These are phyloP conservation scores for Petunia hybrid DNA, from an alignment of 305 asterid species.

Conservation along the genomic window DNA sequence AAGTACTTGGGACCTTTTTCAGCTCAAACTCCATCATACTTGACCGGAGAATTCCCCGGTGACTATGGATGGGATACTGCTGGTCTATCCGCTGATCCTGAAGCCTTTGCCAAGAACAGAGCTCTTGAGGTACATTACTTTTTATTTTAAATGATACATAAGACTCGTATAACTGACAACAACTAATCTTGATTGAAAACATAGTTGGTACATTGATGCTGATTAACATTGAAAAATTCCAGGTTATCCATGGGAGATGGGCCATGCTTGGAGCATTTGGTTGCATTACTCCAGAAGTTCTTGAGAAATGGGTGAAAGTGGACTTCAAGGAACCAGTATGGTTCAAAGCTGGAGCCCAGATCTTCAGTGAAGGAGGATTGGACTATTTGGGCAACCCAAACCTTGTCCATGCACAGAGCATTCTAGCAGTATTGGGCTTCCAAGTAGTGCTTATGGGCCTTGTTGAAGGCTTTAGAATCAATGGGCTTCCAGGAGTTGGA, in stretches of 20 bases:
- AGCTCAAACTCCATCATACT: conserved; percentile 86
- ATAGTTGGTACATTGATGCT: background rate
- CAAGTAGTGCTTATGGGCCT: conserved; percentile 83
- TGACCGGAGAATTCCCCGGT: conserved; percentile 85
- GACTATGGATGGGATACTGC: conserved; percentile 96
- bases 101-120: conserved; percentile 81
- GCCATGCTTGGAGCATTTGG: conserved; percentile 89
- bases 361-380: conserved; percentile 76
- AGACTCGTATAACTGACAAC: background rate
- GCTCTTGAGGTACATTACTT: conserved; percentile 68
- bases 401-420: conserved; percentile 83
- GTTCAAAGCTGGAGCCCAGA: conserved; percentile 87
- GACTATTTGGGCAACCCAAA: conserved; percentile 85
- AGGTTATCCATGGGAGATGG: conserved; percentile 86
- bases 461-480: conserved; percentile 75
- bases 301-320: conserved; percentile 59
- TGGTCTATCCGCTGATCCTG: conserved; percentile 86
- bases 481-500: conserved; percentile 78
- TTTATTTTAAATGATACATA: background rate
- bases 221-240: conserved; percentile 9
- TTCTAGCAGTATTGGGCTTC: conserved; percentile 76
- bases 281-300: conserved; percentile 81
- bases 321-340: conserved; percentile 79
- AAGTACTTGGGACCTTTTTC: conserved; percentile 93
- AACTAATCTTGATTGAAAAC: background rate